A percentile compares a stretch with the other conserved stretches of the same genome.
Conservation (phyloP, 805 yeast species). For the Ogataea kodamae region DNA sequence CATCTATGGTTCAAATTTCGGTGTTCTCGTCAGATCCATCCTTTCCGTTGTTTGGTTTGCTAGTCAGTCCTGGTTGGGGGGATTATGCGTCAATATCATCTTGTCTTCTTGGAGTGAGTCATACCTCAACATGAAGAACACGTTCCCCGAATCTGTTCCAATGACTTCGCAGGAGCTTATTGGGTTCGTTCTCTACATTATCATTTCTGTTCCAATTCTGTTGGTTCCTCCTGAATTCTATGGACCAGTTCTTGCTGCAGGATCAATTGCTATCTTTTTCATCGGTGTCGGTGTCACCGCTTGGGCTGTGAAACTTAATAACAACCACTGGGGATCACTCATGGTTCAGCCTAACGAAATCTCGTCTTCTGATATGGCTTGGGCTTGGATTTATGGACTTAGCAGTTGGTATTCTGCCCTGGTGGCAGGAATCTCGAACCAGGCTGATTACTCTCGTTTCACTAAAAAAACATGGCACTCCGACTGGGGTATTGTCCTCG, state of each 20-base stretch:
- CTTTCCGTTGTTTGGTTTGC: slow-evolving; percentile 46
- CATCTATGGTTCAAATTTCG: slow-evolving; percentile 41
- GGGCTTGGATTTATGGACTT: slow-evolving; percentile 42
- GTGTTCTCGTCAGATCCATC: slow-evolving; percentile 41
- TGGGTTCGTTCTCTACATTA: slow-evolving; percentile 42
- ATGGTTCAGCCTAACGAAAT: slow-evolving; percentile 10
- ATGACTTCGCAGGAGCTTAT: slow-evolving; percentile 42
- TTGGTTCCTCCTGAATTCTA: slow-evolving; percentile 39
- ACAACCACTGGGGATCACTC: slow-evolving; percentile 11
- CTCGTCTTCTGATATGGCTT: slow-evolving; percentile 25
- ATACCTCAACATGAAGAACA: slow-evolving; percentile 39
- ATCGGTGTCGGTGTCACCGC: slow-evolving; percentile 17
- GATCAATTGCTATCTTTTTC: slow-evolving; percentile 14
- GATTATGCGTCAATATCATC: slow-evolving; percentile 39
- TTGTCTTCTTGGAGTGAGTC: slow-evolving; percentile 38
- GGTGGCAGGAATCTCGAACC: slow-evolving; percentile 38
- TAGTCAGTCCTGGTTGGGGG: slow-evolving; percentile 45
- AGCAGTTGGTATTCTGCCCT: slow-evolving; percentile 39
- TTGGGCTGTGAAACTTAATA: slow-evolving; percentile 17
- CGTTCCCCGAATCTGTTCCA: slow-evolving; percentile 36
- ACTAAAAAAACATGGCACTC: slow-evolving; percentile 16
- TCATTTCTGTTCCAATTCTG: slow-evolving; percentile 39
- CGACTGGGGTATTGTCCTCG: slow-evolving; percentile 35
- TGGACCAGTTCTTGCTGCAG: slow-evolving; percentile 12
- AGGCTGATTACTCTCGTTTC: slow-evolving; percentile 36